These are phyloP conservation scores for Telopea speciosissima DNA, from an alignment of 177 flowering plant species.

Conservation along the genomic window DNA sequence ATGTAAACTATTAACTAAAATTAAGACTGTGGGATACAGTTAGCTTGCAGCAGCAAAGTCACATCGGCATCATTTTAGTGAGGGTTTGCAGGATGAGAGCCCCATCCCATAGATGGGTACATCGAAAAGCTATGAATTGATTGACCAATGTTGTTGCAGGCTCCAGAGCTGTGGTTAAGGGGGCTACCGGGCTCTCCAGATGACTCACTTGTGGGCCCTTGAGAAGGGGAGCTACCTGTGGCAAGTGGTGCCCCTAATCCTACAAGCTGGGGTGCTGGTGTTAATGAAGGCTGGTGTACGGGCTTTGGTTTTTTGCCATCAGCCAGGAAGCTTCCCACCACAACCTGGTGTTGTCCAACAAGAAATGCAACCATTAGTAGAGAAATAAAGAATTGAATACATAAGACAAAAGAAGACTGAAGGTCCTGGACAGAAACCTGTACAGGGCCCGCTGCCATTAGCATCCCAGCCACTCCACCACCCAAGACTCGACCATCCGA, in stretches of 20 bases:
- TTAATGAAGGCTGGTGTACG: slow-evolving; percentile 16
- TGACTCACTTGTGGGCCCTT: slow-evolving; percentile 25
- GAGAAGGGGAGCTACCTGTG: slow-evolving; percentile 20
- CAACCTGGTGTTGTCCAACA: slow-evolving; percentile 22
- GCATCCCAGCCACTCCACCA: slow-evolving; percentile 87
- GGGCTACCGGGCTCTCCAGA: slow-evolving; percentile 22
- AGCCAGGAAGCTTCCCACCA: slow-evolving; percentile 32
- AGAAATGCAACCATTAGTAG: not conserved
- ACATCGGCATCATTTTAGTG: slow-evolving; percentile 14
- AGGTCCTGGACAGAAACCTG: slow-evolving; percentile 43
- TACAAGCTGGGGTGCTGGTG: slow-evolving; percentile 12
- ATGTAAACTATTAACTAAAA: slow-evolving; percentile 2
- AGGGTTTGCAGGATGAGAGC: slow-evolving; percentile 10
- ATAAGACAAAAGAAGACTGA: not conserved
- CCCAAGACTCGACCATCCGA: slow-evolving; percentile 90
- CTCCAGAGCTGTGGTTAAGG: slow-evolving; percentile 12
- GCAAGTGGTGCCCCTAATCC: slow-evolving; percentile 15
- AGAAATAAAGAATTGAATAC: not conserved
- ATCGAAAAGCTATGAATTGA: slow-evolving; percentile 14
- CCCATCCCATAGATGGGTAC: slow-evolving; percentile 20
- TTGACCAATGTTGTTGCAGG: slow-evolving; percentile 15
- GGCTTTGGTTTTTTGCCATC: slow-evolving; percentile 28
- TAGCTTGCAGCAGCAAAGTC: slow-evolving; percentile 17
- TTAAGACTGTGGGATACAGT: slow-evolving; percentile 1
- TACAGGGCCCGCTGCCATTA: slow-evolving; percentile 78